Conservation (phyloP, 192 early-diverging fungal genomes). For the Podila epicladia region DNA sequence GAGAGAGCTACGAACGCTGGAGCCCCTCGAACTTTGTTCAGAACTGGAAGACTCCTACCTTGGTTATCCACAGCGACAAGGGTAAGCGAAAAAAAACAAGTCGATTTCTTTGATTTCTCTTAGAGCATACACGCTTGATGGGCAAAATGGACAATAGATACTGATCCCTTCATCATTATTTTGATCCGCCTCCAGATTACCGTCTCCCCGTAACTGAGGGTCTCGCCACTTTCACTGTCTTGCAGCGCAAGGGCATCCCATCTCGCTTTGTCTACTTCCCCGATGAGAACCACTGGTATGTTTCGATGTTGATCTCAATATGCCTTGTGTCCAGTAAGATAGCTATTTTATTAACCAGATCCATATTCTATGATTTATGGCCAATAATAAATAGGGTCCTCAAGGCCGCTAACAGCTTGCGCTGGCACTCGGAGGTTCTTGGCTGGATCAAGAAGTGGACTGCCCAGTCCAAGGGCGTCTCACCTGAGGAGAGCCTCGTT, state of each 20-base stretch:
- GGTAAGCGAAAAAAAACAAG: constrained; percentile 12
- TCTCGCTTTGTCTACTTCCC: constrained; percentile 80
- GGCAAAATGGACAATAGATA: too few relatives aligned
- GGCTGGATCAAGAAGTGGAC: constrained; percentile 65
- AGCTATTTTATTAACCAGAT: neutral
- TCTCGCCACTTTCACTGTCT: constrained; percentile 75
- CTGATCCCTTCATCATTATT: neutral
- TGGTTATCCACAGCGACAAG: constrained; percentile 79
- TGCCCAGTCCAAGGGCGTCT: constrained; percentile 15
- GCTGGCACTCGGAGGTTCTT: constrained; percentile 78
- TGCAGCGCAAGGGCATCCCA: constrained; percentile 77
- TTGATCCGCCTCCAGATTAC: constrained; percentile 58
- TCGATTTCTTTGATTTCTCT: constrained; percentile 4
- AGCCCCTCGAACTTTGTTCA: constrained; percentile 75
- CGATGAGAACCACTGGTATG: constrained; percentile 71
- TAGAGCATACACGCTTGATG: too few relatives aligned
- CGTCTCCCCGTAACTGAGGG: constrained; percentile 78
- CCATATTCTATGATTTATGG: neutral
- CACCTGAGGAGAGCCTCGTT: neutral
- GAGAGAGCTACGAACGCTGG: constrained; percentile 67
- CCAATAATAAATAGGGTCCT: constrained; percentile 66
- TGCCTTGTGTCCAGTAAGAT: neutral
- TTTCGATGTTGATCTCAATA: neutral
- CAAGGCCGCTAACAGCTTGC: constrained; percentile 79
- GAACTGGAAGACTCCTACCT: constrained; percentile 81